Conservation (phyloP, 179 eudicot genomes). For the Actinidia arguta region DNA sequence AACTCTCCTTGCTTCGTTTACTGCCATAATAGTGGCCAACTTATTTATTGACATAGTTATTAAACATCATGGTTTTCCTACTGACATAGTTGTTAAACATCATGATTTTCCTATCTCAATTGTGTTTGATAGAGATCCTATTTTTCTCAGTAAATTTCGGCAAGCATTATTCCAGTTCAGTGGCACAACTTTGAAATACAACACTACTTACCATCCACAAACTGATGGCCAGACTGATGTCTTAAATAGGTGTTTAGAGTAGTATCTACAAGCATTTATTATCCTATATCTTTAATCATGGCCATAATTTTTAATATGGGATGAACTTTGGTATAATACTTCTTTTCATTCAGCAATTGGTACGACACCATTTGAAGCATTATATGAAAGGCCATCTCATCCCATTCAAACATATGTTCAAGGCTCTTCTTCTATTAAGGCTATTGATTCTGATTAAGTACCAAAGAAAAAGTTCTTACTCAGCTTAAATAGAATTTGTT, state of each 20-base stretch:
- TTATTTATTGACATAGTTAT: not conserved
- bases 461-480: too few relatives aligned
- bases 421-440: not conserved
- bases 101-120: not conserved
- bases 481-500: too few relatives aligned
- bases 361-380: not conserved
- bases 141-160: not conserved
- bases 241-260: not conserved
- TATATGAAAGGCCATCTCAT: not conserved
- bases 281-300: not conserved
- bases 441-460: not conserved
- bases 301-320: not conserved
- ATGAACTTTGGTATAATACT: not conserved
- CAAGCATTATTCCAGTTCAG: not conserved
- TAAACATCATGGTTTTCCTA: not conserved
- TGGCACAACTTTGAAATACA: not conserved
- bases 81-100: not conserved
- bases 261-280: too few relatives aligned
- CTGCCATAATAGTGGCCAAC: too few relatives aligned
- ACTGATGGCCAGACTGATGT: not conserved
- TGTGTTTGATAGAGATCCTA: not conserved
- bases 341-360: not conserved
- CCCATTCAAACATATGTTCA: not conserved
- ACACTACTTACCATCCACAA: not conserved
- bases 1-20: too few relatives aligned